Conservation (phyloP, 306 rosid species). For the Trichosanthes cucumerina region DNA sequence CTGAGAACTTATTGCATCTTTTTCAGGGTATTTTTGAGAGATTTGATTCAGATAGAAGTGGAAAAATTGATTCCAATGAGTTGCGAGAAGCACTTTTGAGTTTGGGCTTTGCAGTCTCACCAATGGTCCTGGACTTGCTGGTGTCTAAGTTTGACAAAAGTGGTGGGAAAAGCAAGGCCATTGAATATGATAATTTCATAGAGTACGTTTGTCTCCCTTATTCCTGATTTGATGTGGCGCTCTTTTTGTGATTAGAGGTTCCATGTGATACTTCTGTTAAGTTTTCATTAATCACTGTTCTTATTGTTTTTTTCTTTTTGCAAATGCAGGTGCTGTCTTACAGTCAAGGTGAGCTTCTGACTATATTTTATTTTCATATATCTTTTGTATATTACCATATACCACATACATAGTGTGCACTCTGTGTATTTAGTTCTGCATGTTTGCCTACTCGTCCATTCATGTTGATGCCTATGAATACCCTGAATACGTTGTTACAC, state of each 20-base stretch:
- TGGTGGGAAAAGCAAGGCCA: constrained; percentile 66
- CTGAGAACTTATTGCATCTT: neutral
- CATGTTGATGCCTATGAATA: neutral
- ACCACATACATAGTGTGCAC: neutral
- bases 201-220: constrained; percentile 36
- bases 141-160: constrained; percentile 89
- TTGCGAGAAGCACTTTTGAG: constrained; percentile 80
- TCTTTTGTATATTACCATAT: neutral
- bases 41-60: constrained; percentile 85
- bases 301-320: constrained; percentile 17
- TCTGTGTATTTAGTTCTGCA: neutral
- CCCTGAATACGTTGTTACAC: neutral
- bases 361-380: neutral
- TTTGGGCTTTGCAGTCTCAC: constrained; percentile 76
- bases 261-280: neutral
- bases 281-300: neutral
- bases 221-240: neutral
- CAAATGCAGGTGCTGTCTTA: constrained; percentile 87
- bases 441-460: neutral
- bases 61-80: constrained; percentile 63
- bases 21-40: constrained; percentile 69
- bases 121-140: constrained; percentile 67
- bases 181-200: constrained; percentile 92
- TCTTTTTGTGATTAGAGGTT: neutral
- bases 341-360: constrained; percentile 68